phyloP scores from a whole-genome alignment of 768 basidiomycete genomes.

The Russula sp. region DNA sequence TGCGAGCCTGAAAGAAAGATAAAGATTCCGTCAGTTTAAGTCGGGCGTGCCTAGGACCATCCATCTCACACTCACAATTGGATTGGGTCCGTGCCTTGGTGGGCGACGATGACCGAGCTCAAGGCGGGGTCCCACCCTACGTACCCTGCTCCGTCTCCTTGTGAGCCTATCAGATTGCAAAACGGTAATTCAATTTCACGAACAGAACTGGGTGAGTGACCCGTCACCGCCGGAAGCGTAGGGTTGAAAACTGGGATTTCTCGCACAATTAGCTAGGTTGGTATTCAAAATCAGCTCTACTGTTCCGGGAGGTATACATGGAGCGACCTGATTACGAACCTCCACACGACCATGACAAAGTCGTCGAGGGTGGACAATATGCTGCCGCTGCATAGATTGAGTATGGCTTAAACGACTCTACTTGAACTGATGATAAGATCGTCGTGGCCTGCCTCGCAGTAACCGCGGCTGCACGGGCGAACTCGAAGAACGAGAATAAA shows the following conservation, averaged over 20 bases:
- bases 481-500: background rate
- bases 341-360: slow-evolving; percentile 55
- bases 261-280: slow-evolving; percentile 43
- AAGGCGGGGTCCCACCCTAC: slow-evolving; percentile 55
- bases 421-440: slow-evolving; percentile 33
- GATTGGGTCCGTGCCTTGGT: slow-evolving; percentile 59
- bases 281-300: background rate
- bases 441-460: background rate
- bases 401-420: slow-evolving; percentile 48
- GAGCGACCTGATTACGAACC: slow-evolving; percentile 28
- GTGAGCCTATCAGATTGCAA: slow-evolving; percentile 38
- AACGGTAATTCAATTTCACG: background rate
- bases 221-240: slow-evolving; percentile 41
- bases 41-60: background rate
- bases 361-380: slow-evolving; percentile 46
- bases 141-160: slow-evolving; percentile 41
- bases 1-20: background rate
- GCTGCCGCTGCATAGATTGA: slow-evolving; percentile 51
- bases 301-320: background rate
- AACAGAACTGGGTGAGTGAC: slow-evolving; percentile 12
- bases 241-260: slow-evolving; percentile 46
- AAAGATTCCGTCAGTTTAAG: background rate
- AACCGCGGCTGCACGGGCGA: background rate
- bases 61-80: slow-evolving; percentile 44
- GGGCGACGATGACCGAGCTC: slow-evolving; percentile 55